Percentiles rank a stretch among this genome's conserved stretches.
Conservation (phyloP, 2,329 filamentous ascomycete genomes). For the Aspergillus sergii region DNA sequence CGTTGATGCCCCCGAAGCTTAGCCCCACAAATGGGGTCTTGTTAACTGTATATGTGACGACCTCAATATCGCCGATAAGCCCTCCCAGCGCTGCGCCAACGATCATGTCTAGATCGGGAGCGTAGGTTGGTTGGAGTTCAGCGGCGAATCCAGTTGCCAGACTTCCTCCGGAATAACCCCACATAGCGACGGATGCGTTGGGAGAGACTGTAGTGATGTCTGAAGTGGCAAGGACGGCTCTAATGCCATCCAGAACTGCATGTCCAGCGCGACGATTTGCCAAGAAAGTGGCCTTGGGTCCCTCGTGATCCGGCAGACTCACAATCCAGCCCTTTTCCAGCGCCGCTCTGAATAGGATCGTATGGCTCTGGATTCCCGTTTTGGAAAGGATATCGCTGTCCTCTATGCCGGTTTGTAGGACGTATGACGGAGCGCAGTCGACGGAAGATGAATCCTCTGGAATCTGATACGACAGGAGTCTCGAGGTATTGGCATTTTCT, state of each 20-base stretch:
- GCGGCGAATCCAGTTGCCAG: background rate
- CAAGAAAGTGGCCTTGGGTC: background rate
- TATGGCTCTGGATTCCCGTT: background rate
- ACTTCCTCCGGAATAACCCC: background rate
- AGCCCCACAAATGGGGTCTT: background rate
- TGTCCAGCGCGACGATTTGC: background rate
- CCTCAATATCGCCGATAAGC: background rate
- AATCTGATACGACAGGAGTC: constrained; percentile 6
- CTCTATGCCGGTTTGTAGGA: background rate
- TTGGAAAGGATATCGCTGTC: background rate
- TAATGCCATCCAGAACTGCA: background rate
- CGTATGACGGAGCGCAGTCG: constrained; percentile 7
- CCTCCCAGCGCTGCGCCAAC: background rate
- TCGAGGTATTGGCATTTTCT: background rate
- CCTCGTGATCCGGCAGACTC: background rate
- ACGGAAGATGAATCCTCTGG: background rate
- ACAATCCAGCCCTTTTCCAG: background rate
- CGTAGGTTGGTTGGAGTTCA: background rate
- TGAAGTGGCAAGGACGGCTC: background rate
- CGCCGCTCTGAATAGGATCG: background rate
- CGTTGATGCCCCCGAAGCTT: background rate
- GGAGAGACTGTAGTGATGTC: background rate
- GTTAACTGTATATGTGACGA: background rate
- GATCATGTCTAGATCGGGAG: background rate
- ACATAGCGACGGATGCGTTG: background rate